A percentile compares a stretch with the other conserved stretches of the same genome.
Evolutionary conservation across 495 filamentous ascomycete species (phyloP).

Genomic region (Podospora didyma): DNA sequence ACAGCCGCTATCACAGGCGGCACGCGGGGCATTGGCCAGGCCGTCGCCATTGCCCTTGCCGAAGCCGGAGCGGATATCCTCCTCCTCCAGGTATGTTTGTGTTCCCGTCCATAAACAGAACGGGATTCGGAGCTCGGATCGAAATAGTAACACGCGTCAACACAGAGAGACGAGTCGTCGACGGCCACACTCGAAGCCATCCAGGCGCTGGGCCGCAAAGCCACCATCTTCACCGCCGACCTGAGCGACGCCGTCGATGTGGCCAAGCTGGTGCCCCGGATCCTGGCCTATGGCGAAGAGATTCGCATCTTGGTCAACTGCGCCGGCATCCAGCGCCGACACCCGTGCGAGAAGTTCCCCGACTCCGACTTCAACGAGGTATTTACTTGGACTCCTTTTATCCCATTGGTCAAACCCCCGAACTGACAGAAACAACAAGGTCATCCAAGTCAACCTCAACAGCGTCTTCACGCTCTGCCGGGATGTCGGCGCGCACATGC

Average conservation of each 20-base stretch:
- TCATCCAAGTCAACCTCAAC: constrained; percentile 81
- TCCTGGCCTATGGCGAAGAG: constrained; percentile 56
- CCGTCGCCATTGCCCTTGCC: constrained; percentile 75
- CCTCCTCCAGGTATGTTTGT: constrained; percentile 54
- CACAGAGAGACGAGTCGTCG: constrained; percentile 63
- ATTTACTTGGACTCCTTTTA: not conserved
- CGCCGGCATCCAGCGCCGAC: constrained; percentile 79
- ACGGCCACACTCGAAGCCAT: constrained; percentile 60
- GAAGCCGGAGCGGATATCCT: constrained; percentile 83
- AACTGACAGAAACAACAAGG: constrained; percentile 71
- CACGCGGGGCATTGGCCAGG: constrained; percentile 81
- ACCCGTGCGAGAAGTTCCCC: constrained; percentile 74
- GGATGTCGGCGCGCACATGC: constrained; percentile 81
- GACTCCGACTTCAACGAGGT: constrained; percentile 77
- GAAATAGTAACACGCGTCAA: not conserved
- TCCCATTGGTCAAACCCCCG: too few relatives aligned
- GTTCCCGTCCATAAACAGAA: too few relatives aligned
- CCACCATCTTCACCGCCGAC: constrained; percentile 66
- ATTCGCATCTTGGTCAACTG: constrained; percentile 78
- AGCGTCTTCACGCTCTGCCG: constrained; percentile 80
- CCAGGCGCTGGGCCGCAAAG: constrained; percentile 62
- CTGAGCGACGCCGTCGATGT: constrained; percentile 61
- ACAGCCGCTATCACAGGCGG: constrained; percentile 86
- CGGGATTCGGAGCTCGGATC: not conserved
- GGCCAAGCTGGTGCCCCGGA: constrained; percentile 52